Percentiles rank a stretch among this genome's conserved stretches.
These are phyloP conservation scores for Cryphonectria radicalis DNA, from an alignment of 2,329 filamentous ascomycete species.

Conservation along the genomic window DNA sequence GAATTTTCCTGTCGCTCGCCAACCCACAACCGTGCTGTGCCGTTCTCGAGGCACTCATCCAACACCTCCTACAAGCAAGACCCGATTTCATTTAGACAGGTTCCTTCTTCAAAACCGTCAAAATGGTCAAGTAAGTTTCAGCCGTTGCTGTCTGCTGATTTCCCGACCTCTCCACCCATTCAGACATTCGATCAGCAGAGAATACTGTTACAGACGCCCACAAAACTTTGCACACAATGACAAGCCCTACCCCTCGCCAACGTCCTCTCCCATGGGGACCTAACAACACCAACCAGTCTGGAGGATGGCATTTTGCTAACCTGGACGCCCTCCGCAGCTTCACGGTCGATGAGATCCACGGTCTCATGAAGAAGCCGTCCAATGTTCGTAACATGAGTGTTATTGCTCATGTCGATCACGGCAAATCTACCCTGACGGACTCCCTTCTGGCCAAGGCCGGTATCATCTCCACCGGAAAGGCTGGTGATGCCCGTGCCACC, in stretches of 20 bases:
- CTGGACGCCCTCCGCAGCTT: slow-evolving; percentile 66
- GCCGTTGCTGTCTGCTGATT: slow-evolving; percentile 1
- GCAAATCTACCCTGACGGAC: slow-evolving; percentile 99
- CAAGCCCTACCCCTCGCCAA: neutral
- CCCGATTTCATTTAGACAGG: slow-evolving; percentile 37
- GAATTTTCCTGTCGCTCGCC: slow-evolving; percentile 25
- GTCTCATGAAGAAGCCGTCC: slow-evolving; percentile 76
- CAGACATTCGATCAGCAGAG: neutral
- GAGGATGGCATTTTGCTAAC: slow-evolving; percentile 51
- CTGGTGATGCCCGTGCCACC: slow-evolving; percentile 92
- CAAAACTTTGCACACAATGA: neutral
- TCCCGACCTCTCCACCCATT: neutral
- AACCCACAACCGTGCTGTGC: slow-evolving; percentile 15
- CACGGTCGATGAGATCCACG: slow-evolving; percentile 91
- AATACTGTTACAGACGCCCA: neutral
- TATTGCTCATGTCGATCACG: slow-evolving; percentile 99
- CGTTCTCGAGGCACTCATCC: slow-evolving; percentile 29
- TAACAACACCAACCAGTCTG: slow-evolving; percentile 34
- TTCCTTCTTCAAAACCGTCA: slow-evolving; percentile 71
- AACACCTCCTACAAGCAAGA: slow-evolving; percentile 29
- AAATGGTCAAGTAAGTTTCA: slow-evolving; percentile 98
- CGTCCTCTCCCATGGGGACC: neutral
- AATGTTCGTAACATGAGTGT: slow-evolving; percentile 78
- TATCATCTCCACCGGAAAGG: slow-evolving; percentile 99
- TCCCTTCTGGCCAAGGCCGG: slow-evolving; percentile 98